Evolutionary conservation across 306 rosid species (phyloP).

Genomic region (Cucumis hystrix): DNA sequence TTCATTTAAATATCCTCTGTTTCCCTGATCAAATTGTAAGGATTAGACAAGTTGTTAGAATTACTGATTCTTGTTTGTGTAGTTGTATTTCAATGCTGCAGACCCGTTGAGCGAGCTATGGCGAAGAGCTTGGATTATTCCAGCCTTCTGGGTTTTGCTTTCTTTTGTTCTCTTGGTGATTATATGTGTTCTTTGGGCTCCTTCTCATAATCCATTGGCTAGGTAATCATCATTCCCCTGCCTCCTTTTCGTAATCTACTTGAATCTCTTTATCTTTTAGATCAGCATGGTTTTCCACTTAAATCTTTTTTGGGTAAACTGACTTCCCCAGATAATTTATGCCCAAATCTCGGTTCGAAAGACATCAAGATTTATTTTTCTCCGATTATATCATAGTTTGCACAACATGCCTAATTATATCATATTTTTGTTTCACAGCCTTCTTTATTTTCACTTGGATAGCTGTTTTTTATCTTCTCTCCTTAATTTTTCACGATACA

Average conservation of each 20-base stretch:
- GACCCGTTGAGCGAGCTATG: slow-evolving; percentile 86
- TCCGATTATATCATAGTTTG: background rate
- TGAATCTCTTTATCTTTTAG: background rate
- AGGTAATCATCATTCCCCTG: slow-evolving; percentile 32
- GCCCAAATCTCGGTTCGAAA: background rate
- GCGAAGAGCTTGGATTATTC: slow-evolving; percentile 92
- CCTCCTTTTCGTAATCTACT: background rate
- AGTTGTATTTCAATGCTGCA: slow-evolving; percentile 67
- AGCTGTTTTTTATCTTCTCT: background rate
- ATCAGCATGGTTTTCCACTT: slow-evolving; percentile 20
- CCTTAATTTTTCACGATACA: background rate
- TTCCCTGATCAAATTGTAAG: background rate
- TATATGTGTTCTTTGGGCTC: slow-evolving; percentile 86
- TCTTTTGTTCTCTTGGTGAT: slow-evolving; percentile 53
- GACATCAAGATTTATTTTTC: background rate
- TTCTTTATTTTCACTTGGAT: background rate
- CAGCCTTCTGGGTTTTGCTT: slow-evolving; percentile 80
- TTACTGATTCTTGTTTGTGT: background rate
- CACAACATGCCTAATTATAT: background rate
- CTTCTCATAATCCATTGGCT: slow-evolving; percentile 68
- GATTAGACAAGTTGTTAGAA: background rate
- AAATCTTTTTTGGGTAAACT: background rate
- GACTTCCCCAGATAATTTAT: background rate
- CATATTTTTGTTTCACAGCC: background rate
- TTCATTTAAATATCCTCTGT: background rate